A percentile compares a stretch with the other conserved stretches of the same genome.
phyloP scores from a whole-genome alignment of 2,329 filamentous ascomycete genomes.

The Colletotrichum limetticola region DNA sequence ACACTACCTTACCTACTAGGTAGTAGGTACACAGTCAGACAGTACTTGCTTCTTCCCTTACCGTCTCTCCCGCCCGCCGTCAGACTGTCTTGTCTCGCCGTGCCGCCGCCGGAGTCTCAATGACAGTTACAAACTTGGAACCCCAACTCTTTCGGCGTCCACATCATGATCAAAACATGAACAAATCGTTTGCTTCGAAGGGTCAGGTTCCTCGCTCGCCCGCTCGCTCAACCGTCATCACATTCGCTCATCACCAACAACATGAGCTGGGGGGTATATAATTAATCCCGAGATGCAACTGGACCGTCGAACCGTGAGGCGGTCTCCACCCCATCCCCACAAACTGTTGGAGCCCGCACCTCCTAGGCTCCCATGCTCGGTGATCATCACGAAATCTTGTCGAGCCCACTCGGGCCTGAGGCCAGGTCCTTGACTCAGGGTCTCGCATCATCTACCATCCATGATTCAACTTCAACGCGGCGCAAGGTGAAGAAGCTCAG shows the following conservation, averaged over 20 bases:
- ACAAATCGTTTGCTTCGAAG: background rate
- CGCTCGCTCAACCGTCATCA: background rate
- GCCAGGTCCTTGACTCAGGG: constrained; percentile 12
- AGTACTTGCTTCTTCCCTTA: constrained; percentile 20
- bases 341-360: background rate
- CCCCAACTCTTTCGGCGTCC: background rate
- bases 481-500: constrained; percentile 1
- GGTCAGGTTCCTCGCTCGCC: background rate
- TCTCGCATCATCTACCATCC: background rate
- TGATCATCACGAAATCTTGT: constrained; percentile 25
- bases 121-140: background rate
- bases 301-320: background rate
- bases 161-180: background rate
- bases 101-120: background rate
- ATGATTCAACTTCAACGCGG: background rate
- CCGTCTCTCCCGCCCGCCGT: background rate
- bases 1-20: no score
- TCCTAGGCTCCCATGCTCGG: constrained; percentile 4
- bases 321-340: constrained; percentile 12
- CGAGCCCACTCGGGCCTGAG: constrained; percentile 6
- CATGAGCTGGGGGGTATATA: background rate
- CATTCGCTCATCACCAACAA: background rate
- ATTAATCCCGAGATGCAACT: background rate
- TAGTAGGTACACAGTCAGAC: no score
- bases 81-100: background rate